These are phyloP conservation scores for Wickerhamomyces hampshirensis DNA, from an alignment of 805 yeast genomes.

Conservation along the genomic window DNA sequence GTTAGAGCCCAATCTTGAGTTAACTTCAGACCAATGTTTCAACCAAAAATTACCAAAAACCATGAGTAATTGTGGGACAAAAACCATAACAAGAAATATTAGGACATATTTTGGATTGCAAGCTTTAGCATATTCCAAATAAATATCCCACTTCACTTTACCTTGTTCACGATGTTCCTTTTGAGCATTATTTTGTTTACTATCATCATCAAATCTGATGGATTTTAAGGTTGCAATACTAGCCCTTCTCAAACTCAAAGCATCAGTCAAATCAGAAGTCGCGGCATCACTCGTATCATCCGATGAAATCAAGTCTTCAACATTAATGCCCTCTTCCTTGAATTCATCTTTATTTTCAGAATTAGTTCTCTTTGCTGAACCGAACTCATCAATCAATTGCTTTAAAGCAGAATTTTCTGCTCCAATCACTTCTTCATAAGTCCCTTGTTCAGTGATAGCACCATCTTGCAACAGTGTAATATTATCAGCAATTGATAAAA, in stretches of 20 bases:
- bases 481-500: slow-evolving; percentile 66
- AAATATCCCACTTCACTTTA: slow-evolving; percentile 84
- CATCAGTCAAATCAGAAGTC: slow-evolving; percentile 26
- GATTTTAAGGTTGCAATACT: slow-evolving; percentile 45
- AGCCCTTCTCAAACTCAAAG: slow-evolving; percentile 53
- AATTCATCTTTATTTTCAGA: slow-evolving; percentile 7
- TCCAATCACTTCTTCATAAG: slow-evolving; percentile 47
- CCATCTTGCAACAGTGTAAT: slow-evolving; percentile 70
- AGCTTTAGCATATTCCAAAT: slow-evolving; percentile 78
- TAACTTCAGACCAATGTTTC: slow-evolving; percentile 95
- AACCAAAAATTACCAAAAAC: slow-evolving; percentile 86
- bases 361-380: slow-evolving; percentile 37
- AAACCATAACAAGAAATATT: slow-evolving; percentile 49
- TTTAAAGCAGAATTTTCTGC: slow-evolving; percentile 44
- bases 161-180: slow-evolving; percentile 90
- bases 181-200: slow-evolving; percentile 19
- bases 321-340: slow-evolving; percentile 15
- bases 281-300: slow-evolving; percentile 28
- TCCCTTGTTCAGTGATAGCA: slow-evolving; percentile 60
- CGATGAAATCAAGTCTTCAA: slow-evolving; percentile 17
- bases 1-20: slow-evolving; percentile 61
- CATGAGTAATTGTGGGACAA: slow-evolving; percentile 54
- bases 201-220: slow-evolving; percentile 31
- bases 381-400: slow-evolving; percentile 57
- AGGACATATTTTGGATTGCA: slow-evolving; percentile 68